Base-by-base conservation (phyloP, 1,284 basidiomycete species). In the Neolentinus lepideus region DNA sequence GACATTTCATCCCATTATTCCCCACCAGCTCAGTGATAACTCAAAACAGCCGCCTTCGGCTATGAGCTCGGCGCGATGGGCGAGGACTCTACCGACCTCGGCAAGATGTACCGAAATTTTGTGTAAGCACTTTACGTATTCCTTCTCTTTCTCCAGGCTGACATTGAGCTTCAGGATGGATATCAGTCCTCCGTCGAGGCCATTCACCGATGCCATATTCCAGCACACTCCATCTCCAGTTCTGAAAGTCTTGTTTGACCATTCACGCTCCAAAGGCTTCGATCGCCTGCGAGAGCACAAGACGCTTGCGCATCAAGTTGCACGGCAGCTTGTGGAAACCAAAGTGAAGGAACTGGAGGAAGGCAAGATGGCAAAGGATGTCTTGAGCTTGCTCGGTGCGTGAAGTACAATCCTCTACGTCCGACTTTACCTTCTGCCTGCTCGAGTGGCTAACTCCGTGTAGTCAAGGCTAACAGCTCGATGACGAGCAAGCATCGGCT, bases 21-120 rank as follows among this genome's bases (percentile, higher is more conserved):
- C 58, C 59, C n/a, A 70, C 66, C 51, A 35, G 22, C 11, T 19
- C 21, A 29, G n/a, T n/a, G n/a, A 4, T 25, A 21, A 43, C 66
- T 61, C 60, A 38, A n/a, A 10, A 11, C 48, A 66, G 68, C 70
- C 22, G 70, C 69, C 0, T 72, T 71, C 55, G 64, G 69, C 57
- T 67, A 71, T 62, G 64, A 69, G 33, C 67, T 72, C 46, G 64
- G 68, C 10, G 62, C 62, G 25, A 52, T 69, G 24, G 64, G 64
- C 22, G 58, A 69, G 36, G 52, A 61, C 3, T 57, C 63, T 1
- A 66, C 60, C 55, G 67, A 68, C 36, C 61, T 71, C 10, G 64
- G 59, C 10, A 57, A 61, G 21, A 68, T 61, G 0, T 69, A 70
- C 62, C 61, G 58, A 26, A 65, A 66, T 38, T 61, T 73, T 11